These are phyloP conservation scores for Populus tremula DNA, from an alignment of 345 rosid genomes.

Conservation along the genomic window DNA sequence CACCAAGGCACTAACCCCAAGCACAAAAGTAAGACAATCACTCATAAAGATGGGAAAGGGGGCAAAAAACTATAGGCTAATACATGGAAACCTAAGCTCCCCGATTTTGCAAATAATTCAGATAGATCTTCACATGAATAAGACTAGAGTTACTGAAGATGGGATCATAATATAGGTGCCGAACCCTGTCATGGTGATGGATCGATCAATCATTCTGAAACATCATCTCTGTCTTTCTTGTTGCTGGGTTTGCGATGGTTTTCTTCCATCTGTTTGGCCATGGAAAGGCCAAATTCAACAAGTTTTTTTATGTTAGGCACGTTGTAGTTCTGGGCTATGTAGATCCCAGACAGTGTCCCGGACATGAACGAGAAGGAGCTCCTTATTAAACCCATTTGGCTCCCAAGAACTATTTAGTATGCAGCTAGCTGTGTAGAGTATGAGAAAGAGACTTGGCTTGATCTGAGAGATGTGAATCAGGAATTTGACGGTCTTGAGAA, in stretches of 20 bases:
- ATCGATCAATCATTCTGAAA: not conserved
- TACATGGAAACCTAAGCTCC: not conserved
- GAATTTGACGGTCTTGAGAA: not conserved
- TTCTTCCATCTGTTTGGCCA: conserved; percentile 45
- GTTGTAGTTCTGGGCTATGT: conserved; percentile 50
- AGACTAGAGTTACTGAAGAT: not conserved
- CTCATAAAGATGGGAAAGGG: not conserved
- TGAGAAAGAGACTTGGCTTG: not conserved
- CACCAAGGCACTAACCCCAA: not conserved
- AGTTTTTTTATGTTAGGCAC: conserved; percentile 39
- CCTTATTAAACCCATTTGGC: conserved; percentile 5
- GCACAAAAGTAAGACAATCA: not conserved
- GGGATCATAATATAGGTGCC: not conserved
- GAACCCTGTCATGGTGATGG: not conserved
- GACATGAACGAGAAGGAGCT: conserved; percentile 5
- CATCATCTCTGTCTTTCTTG: not conserved
- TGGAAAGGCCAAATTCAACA: conserved; percentile 22
- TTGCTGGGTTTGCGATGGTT: conserved; percentile 34
- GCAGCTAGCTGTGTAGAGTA: not conserved
- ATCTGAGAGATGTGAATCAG: not conserved
- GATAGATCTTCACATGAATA: not conserved
- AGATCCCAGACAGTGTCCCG: conserved; percentile 8
- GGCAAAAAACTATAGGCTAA: not conserved
- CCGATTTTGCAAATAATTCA: not conserved
- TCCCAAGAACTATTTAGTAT: not conserved